Percentiles rank a stretch among this genome's conserved stretches.
These are phyloP conservation scores for Juglanconis sp. DNA, from an alignment of 2,329 filamentous ascomycete species.

Conservation along the genomic window DNA sequence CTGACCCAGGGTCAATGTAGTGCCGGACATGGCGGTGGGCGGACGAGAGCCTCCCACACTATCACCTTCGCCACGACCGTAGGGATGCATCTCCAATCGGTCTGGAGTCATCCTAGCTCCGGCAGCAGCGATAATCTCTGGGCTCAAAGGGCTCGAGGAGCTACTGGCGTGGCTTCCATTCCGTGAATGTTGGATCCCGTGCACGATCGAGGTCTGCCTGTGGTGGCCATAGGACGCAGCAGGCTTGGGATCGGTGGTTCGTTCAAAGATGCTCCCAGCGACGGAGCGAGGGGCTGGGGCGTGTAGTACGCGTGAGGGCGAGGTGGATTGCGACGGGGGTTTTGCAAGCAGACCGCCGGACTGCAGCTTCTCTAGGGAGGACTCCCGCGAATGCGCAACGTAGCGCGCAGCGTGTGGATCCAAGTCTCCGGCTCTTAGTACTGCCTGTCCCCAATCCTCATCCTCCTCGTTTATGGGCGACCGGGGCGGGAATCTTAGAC, in stretches of 20 bases:
- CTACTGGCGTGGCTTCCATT: constrained; percentile 84
- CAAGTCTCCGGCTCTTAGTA: constrained; percentile 41
- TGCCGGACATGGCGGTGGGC: constrained; percentile 46
- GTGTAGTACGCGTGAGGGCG: constrained; percentile 38
- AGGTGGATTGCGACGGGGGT: constrained; percentile 26
- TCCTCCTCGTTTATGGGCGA: constrained; percentile 52
- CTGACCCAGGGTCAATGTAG: constrained; percentile 21
- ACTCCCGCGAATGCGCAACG: constrained; percentile 53
- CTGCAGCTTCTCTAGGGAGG: constrained; percentile 54
- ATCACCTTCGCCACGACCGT: constrained; percentile 45
- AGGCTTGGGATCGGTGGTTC: constrained; percentile 53
- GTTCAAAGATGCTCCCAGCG: constrained; percentile 44
- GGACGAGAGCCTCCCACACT: constrained; percentile 37
- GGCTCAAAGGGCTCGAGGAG: constrained; percentile 79
- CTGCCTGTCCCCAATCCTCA: constrained; percentile 50
- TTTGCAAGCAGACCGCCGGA: constrained; percentile 30
- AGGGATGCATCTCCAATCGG: constrained; percentile 47
- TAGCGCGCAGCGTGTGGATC: constrained; percentile 37
- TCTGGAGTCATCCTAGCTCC: constrained; percentile 54
- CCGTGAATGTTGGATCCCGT: constrained; percentile 89
- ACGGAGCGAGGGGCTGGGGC: constrained; percentile 38
- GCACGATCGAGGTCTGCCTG: constrained; percentile 93
- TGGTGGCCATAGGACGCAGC: constrained; percentile 72
- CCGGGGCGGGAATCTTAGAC: constrained; percentile 49
- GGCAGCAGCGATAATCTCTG: constrained; percentile 75